Conservation (phyloP, 83 land plant genomes). For the Larix sibirica region DNA sequence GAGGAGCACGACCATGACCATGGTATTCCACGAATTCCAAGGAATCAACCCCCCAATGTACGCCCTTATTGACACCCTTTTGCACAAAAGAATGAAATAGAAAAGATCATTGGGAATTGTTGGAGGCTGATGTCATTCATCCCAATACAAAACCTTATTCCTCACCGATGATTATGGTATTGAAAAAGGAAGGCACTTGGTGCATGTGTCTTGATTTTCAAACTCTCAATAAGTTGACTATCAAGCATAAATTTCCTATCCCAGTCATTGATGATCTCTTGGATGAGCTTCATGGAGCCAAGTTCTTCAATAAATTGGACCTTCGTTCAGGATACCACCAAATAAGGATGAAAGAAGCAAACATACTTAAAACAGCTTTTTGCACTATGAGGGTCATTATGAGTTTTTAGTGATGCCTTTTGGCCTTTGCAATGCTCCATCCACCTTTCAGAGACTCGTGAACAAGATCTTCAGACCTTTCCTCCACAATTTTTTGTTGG, state of each 20-base stretch:
- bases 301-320: background rate
- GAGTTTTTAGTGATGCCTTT: slow-evolving; percentile 17
- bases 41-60: too few relatives aligned
- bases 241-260: slow-evolving; percentile 22
- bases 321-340: slow-evolving; percentile 18
- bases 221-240: slow-evolving; percentile 10
- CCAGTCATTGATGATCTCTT: slow-evolving; percentile 26
- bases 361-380: slow-evolving; percentile 20
- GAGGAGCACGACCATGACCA: too few relatives aligned
- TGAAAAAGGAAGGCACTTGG: slow-evolving; percentile 18
- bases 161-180: slow-evolving; percentile 16
- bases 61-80: background rate
- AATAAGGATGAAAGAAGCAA: background rate
- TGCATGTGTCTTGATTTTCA: slow-evolving; percentile 23
- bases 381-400: slow-evolving; percentile 8
- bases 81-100: background rate
- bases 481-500: too few relatives aligned
- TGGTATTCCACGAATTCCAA: too few relatives aligned
- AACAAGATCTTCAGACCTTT: too few relatives aligned
- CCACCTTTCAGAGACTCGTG: slow-evolving; percentile 5
- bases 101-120: too few relatives aligned
- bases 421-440: slow-evolving; percentile 15
- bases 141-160: background rate
- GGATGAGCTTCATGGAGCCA: slow-evolving; percentile 21
- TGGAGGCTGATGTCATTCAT: too few relatives aligned